Conservation (phyloP, 176 grass and related monocot species). For the Urochloa ruziziensis region DNA sequence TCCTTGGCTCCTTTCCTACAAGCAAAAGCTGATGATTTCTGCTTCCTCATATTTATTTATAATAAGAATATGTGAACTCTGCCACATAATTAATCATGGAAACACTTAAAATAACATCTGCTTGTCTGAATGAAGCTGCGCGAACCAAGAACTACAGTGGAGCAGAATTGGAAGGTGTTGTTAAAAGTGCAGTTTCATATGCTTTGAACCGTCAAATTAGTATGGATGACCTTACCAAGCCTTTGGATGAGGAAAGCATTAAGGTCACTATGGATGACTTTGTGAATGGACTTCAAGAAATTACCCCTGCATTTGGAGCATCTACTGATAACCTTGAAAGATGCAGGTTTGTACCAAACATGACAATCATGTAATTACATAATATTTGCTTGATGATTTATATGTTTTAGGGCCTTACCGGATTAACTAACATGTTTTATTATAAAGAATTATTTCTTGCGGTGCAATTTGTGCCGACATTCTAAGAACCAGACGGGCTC, state of each 20-base stretch:
- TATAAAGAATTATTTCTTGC: background rate
- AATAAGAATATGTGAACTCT: background rate
- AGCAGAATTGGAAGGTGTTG: slow-evolving; percentile 97
- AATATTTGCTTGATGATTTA: background rate
- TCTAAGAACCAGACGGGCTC: background rate
- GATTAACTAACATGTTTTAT: background rate
- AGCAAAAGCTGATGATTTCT: background rate
- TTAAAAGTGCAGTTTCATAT: slow-evolving; percentile 95
- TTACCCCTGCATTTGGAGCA: slow-evolving; percentile 88
- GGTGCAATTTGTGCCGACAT: background rate
- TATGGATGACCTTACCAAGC: slow-evolving; percentile 93
- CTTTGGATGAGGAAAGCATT: slow-evolving; percentile 87
- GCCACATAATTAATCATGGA: background rate
- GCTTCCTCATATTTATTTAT: background rate
- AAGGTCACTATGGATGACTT: slow-evolving; percentile 98
- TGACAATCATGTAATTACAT: background rate
- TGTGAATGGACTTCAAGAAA: slow-evolving; percentile 88
- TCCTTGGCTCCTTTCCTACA: background rate
- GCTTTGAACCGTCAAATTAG: slow-evolving; percentile 89
- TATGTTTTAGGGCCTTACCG: background rate
- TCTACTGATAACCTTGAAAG: slow-evolving; percentile 93
- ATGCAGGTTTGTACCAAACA: slow-evolving; percentile 68
- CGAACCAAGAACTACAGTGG: slow-evolving; percentile 94
- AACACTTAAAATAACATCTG: slow-evolving; percentile 2
- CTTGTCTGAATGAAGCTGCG: slow-evolving; percentile 63